phyloP scores from a whole-genome alignment of 805 yeast genomes.

The Saccharomycopsis sp. region DNA sequence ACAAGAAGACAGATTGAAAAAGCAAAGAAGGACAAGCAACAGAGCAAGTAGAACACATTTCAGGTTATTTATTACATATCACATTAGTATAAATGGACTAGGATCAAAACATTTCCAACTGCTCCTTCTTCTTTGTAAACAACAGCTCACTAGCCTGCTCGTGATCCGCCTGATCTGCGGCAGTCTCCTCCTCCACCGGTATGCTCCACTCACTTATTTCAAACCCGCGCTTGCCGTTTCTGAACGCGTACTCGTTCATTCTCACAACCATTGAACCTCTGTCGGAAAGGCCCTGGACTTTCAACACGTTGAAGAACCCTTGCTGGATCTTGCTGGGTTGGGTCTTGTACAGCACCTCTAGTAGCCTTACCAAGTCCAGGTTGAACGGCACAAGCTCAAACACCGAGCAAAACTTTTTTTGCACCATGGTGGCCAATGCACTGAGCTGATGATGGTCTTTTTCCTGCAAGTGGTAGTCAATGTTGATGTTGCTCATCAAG shows the following conservation, averaged over 20 bases:
- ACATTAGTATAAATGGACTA: not conserved
- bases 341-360: constrained; percentile 61
- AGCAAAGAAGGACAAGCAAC: constrained; percentile 36
- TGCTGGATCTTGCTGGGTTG: constrained; percentile 74
- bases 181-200: constrained; percentile 82
- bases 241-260: constrained; percentile 74
- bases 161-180: constrained; percentile 17
- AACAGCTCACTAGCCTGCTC: not conserved
- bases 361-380: constrained; percentile 55
- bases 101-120: constrained; percentile 9
- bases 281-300: constrained; percentile 64
- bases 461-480: no score
- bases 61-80: no score
- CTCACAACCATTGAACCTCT: constrained; percentile 72
- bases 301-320: constrained; percentile 71
- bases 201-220: constrained; percentile 95
- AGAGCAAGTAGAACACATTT: constrained; percentile 12
- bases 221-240: constrained; percentile 72
- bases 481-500: constrained; percentile 47
- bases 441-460: no score
- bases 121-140: not conserved
- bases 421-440: constrained; percentile 42
- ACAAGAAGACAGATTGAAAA: constrained; percentile 77
- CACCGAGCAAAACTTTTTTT: constrained; percentile 54
- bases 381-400: constrained; percentile 75